Conservation (phyloP, 352 stramenopile species). For the Globisporangium cystogenes region DNA sequence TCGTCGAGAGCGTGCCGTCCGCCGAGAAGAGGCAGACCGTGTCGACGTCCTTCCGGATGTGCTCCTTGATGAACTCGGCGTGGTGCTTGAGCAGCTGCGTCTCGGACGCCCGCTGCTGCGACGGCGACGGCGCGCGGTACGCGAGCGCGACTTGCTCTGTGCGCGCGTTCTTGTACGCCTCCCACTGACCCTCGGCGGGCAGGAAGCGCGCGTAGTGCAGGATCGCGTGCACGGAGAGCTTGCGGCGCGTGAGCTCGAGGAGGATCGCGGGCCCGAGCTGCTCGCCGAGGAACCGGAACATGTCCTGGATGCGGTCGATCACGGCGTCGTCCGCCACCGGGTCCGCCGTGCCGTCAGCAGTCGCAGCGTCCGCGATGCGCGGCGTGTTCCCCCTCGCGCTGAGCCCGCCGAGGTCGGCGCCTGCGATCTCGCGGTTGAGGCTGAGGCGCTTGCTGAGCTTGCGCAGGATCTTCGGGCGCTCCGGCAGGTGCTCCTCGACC, state of each 20-base stretch:
- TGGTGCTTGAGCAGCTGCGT: slow-evolving; percentile 39
- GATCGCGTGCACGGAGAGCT: slow-evolving; percentile 43
- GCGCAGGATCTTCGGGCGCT: slow-evolving; percentile 42
- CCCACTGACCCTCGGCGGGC: slow-evolving; percentile 53
- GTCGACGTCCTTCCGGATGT: slow-evolving; percentile 67
- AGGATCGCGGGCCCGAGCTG: slow-evolving; percentile 38
- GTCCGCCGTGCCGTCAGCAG: background rate
- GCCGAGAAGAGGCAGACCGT: slow-evolving; percentile 61
- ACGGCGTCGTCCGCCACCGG: slow-evolving; percentile 25
- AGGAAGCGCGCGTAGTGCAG: slow-evolving; percentile 68
- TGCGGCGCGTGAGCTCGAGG: slow-evolving; percentile 44
- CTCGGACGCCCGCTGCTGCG: background rate
- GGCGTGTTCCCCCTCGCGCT: slow-evolving; percentile 1
- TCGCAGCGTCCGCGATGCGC: background rate
- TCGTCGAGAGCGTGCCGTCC: slow-evolving; percentile 60
- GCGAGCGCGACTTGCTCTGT: slow-evolving; percentile 48
- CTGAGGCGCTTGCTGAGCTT: slow-evolving; percentile 42
- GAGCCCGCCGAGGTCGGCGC: background rate
- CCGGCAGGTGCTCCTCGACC: slow-evolving; percentile 35
- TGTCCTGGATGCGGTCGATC: slow-evolving; percentile 61
- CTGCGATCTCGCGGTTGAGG: slow-evolving; percentile 12
- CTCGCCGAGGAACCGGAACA: slow-evolving; percentile 59
- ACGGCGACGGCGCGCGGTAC: slow-evolving; percentile 13
- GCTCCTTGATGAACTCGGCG: slow-evolving; percentile 68
- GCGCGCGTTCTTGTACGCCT: slow-evolving; percentile 51